These are phyloP conservation scores for Cetraspora pellucida DNA, from an alignment of 192 early-diverging fungal genomes.

Conservation along the genomic window DNA sequence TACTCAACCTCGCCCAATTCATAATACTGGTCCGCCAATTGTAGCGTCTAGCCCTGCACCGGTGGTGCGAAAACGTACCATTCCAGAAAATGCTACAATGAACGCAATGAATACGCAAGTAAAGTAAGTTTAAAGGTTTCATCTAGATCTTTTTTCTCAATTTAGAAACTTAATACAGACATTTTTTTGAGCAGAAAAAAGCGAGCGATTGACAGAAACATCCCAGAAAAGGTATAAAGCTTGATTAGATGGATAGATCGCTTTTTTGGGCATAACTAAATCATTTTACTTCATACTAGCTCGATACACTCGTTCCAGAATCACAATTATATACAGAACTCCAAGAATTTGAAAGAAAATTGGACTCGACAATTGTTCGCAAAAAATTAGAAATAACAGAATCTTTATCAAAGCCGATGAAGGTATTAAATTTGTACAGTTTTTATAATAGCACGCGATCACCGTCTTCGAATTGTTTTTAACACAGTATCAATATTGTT, in stretches of 20 bases:
- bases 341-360: constrained; percentile 81
- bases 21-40: neutral
- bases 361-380: constrained; percentile 88
- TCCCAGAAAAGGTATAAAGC: constrained; percentile 9
- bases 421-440: constrained; percentile 36
- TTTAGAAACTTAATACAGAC: neutral
- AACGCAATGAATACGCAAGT: neutral
- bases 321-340: constrained; percentile 86
- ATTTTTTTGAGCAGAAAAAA: constrained; percentile 11
- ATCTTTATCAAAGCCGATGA: constrained; percentile 69
- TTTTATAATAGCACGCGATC: neutral
- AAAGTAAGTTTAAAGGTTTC: neutral
- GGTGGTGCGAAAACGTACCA: neutral
- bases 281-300: constrained; percentile 47
- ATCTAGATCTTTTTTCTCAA: neutral
- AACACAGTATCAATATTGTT: neutral
- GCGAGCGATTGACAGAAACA: constrained; percentile 12
- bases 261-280: neutral
- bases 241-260: neutral
- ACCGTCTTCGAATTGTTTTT: neutral
- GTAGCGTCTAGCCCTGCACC: neutral
- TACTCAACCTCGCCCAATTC: neutral
- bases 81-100: neutral
- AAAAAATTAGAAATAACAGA: constrained; percentile 92
- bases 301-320: constrained; percentile 91